These are phyloP conservation scores for Cutaneotrichosporon sp. DNA, from an alignment of 1,284 basidiomycete genomes.

Conservation along the genomic window DNA sequence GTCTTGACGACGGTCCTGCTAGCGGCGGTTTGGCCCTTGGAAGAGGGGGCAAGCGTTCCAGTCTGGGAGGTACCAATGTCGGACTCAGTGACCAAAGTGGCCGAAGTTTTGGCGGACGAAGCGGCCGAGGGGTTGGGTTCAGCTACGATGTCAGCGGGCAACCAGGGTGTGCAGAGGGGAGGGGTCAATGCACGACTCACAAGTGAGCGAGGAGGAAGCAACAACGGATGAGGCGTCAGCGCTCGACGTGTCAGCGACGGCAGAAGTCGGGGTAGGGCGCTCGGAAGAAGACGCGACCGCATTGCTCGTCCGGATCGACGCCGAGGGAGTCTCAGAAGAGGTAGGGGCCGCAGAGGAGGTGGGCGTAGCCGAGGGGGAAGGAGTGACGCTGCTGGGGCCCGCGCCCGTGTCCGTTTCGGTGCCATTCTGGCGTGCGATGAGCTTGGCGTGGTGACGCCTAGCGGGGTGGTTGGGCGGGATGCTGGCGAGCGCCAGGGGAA, in stretches of 20 bases:
- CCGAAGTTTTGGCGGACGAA: neutral
- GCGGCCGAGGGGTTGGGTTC: neutral
- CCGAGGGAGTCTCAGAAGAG: neutral
- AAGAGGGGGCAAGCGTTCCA: neutral
- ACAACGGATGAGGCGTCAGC: neutral
- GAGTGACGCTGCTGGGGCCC: neutral
- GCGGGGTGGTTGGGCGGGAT: conserved; percentile 40
- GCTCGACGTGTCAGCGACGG: neutral
- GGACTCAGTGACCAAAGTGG: neutral
- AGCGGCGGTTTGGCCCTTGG: neutral
- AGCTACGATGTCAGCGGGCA: neutral
- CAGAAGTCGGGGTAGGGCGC: neutral
- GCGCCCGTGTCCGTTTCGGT: neutral
- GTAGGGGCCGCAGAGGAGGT: conserved; percentile 3
- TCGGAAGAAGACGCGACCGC: neutral
- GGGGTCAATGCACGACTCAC: neutral
- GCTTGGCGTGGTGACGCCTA: conserved; percentile 41
- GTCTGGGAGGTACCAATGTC: neutral
- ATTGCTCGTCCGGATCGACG: neutral
- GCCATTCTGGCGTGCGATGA: conserved; percentile 1
- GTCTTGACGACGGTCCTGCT: neutral
- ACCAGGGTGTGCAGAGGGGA: neutral
- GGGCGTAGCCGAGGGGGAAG: neutral
- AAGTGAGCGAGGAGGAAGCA: neutral
- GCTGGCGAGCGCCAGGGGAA: conserved; percentile 25